These are phyloP conservation scores for Trametes cingulata DNA, from an alignment of 768 basidiomycete genomes.

Conservation along the genomic window DNA sequence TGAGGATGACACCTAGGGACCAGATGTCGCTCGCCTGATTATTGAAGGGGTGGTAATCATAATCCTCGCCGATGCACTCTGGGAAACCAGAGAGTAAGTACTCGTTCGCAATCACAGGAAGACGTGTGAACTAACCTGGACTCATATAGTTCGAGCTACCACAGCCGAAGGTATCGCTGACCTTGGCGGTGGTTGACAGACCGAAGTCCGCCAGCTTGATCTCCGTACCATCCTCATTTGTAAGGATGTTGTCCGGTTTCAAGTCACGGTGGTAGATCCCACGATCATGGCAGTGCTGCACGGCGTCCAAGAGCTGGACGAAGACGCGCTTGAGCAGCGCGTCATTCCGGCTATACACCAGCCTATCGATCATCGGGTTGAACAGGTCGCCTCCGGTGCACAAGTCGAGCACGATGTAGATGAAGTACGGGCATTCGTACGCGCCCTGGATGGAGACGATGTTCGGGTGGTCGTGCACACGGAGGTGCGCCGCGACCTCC, in stretches of 20 bases:
- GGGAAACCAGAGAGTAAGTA: background rate
- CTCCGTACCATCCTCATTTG: slow-evolving; percentile 39
- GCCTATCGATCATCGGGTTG: slow-evolving; percentile 41
- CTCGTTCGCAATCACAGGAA: too few species aligned
- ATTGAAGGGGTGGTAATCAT: slow-evolving; percentile 30
- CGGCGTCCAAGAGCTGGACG: slow-evolving; percentile 55
- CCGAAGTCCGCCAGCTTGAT: slow-evolving; percentile 51
- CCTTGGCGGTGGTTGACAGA: slow-evolving; percentile 24
- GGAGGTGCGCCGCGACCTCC: slow-evolving; percentile 62
- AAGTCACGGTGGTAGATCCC: slow-evolving; percentile 60
- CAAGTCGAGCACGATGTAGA: slow-evolving; percentile 69
- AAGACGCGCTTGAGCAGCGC: slow-evolving; percentile 49
- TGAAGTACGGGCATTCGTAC: slow-evolving; percentile 58
- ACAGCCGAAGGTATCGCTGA: slow-evolving; percentile 24
- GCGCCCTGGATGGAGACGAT: slow-evolving; percentile 71
- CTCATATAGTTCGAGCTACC: slow-evolving; percentile 31
- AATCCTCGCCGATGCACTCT: slow-evolving; percentile 30
- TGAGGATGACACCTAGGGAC: slow-evolving; percentile 49
- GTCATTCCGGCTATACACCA: slow-evolving; percentile 44
- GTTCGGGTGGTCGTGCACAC: slow-evolving; percentile 56
- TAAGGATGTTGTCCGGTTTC: slow-evolving; percentile 56
- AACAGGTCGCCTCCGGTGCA: slow-evolving; percentile 48
- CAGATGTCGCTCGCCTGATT: slow-evolving; percentile 40
- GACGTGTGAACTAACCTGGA: slow-evolving; percentile 24
- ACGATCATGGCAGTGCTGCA: slow-evolving; percentile 50